These are phyloP conservation scores for Eragrostis curvula DNA, from an alignment of 176 grass and related monocot genomes.

Conservation along the genomic window DNA sequence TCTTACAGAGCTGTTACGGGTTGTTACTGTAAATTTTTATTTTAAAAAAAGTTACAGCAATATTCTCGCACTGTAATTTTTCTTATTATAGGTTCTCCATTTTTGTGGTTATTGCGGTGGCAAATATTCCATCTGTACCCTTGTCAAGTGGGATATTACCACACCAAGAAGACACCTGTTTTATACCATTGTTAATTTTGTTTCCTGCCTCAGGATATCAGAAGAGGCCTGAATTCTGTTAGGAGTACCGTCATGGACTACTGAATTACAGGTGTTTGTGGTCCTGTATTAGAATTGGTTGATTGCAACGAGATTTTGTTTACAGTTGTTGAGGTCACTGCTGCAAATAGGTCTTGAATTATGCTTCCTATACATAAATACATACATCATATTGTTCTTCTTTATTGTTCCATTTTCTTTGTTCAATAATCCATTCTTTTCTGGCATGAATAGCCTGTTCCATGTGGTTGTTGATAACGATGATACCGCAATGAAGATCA, in stretches of 20 bases:
- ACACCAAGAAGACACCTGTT: no score
- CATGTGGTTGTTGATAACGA: conserved; percentile 96
- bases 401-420: conserved; percentile 26
- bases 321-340: conserved; percentile 97
- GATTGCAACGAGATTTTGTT: conserved; percentile 94
- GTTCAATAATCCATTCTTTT: conserved; percentile 37
- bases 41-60: no score
- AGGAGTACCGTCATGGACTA: conserved; percentile 83
- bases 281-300: conserved; percentile 90
- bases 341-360: conserved; percentile 71
- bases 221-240: conserved; percentile 94
- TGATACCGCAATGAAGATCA: conserved; percentile 85
- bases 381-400: not conserved
- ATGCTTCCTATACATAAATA: conserved; percentile 5
- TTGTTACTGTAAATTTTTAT: no score
- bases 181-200: no score
- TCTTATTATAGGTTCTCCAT: no score
- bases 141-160: no score
- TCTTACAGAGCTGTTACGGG: no score
- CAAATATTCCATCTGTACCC: no score
- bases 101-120: no score
- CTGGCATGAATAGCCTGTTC: conserved; percentile 70
- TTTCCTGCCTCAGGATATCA: conserved; percentile 68
- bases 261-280: conserved; percentile 79
- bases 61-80: no score